A percentile compares a stretch with the other conserved stretches of the same genome.
Conservation (phyloP, 257 asterid genomes). For the Leonotis leonurus region DNA sequence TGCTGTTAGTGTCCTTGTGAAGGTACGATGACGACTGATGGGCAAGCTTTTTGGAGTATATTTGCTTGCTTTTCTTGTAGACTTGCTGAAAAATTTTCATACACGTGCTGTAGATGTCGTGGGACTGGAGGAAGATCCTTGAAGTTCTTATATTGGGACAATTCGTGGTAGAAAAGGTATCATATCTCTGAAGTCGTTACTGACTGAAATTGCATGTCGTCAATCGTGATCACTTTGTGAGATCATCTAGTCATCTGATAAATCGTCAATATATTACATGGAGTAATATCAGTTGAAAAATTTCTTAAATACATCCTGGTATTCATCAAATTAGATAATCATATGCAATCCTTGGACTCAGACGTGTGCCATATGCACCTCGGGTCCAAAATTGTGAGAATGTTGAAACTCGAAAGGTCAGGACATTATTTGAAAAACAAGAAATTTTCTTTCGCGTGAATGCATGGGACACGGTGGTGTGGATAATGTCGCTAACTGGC, state of each 20-base stretch:
- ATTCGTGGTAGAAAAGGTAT: constrained; percentile 90
- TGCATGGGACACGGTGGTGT: not conserved
- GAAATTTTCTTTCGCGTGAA: not conserved
- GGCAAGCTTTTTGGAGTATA: not conserved
- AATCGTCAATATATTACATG: too few species aligned
- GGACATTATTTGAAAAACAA: too few species aligned
- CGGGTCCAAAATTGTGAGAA: too few species aligned
- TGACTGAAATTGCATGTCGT: not conserved
- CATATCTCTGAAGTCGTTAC: not conserved
- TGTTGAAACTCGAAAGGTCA: too few species aligned
- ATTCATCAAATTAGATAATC: too few species aligned
- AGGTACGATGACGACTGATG: constrained; percentile 31
- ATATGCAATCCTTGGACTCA: too few species aligned
- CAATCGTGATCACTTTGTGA: not conserved
- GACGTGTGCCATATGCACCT: too few species aligned
- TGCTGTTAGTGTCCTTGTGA: constrained; percentile 90
- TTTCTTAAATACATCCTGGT: too few species aligned
- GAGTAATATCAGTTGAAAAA: too few species aligned
- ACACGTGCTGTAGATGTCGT: constrained; percentile 63
- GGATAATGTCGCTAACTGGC: not conserved
- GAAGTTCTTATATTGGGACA: constrained; percentile 94
- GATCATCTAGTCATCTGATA: not conserved
- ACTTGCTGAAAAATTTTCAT: not conserved
- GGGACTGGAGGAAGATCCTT: constrained; percentile 99
- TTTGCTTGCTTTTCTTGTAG: not conserved